phyloP scores from a whole-genome alignment of 768 basidiomycete genomes.

The Lentinula edodes region DNA sequence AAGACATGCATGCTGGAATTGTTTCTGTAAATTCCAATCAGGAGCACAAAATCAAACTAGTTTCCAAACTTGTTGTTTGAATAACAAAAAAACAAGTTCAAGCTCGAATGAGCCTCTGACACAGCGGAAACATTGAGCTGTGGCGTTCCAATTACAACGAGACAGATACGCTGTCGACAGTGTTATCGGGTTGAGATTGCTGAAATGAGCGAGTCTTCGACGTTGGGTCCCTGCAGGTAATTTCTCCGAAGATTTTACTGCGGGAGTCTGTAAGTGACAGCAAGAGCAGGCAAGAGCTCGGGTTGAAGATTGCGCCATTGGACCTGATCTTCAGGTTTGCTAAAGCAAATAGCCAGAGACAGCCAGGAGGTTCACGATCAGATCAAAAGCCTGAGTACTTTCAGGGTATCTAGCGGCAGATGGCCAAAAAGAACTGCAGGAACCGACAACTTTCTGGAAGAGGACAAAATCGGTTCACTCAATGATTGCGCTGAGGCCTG shows the following conservation, averaged over 20 bases:
- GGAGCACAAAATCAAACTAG: neutral
- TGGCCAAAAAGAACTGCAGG: neutral
- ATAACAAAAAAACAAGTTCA: neutral
- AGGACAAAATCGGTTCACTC: neutral
- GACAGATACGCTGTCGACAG: neutral
- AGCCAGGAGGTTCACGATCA: conserved; percentile 1
- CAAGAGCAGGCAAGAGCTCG: too few relatives aligned
- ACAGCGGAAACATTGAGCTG: neutral
- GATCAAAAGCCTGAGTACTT: too few relatives aligned
- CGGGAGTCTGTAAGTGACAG: too few relatives aligned
- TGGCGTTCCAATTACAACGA: neutral
- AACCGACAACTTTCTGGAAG: neutral
- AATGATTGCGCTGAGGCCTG: neutral
- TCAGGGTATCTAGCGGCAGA: neutral
- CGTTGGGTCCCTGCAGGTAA: neutral
- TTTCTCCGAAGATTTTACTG: neutral
- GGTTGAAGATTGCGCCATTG: too few relatives aligned
- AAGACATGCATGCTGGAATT: neutral
- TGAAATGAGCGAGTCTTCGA: neutral
- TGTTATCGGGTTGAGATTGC: conserved; percentile 2
- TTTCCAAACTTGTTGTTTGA: neutral
- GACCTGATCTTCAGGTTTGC: too few relatives aligned
- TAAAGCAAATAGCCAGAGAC: too few relatives aligned
- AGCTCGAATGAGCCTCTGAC: neutral
- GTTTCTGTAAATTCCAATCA: neutral